Percentiles rank a stretch among this genome's conserved stretches.
Conservation (phyloP, 2,329 filamentous ascomycete genomes). For the Venturia effusa region DNA sequence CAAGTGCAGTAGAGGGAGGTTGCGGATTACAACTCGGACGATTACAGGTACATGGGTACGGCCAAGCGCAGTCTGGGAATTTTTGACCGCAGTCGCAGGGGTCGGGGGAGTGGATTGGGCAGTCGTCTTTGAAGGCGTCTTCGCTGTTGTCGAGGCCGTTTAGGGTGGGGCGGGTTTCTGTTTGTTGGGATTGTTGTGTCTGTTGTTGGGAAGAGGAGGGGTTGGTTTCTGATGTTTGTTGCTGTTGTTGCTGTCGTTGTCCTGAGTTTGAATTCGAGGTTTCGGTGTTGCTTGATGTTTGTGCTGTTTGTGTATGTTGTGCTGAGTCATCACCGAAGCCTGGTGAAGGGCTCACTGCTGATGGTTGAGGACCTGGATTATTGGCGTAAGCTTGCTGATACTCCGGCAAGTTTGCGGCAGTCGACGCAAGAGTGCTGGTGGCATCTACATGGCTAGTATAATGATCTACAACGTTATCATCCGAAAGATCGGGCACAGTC, state of each 20-base stretch:
- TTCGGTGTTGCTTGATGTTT: not conserved
- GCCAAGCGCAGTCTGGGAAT: not conserved
- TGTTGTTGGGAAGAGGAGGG: not conserved
- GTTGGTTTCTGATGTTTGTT: not conserved
- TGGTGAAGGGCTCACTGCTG: not conserved
- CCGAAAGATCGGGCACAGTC: not conserved
- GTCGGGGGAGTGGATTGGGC: not conserved
- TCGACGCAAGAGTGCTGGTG: not conserved
- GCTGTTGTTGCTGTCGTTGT: not conserved
- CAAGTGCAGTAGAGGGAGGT: not conserved
- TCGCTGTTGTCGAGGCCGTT: not conserved
- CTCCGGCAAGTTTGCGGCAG: not conserved
- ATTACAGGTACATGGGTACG: not conserved
- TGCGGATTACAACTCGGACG: not conserved
- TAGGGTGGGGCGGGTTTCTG: not conserved
- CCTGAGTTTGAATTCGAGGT: not conserved
- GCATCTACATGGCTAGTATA: not conserved
- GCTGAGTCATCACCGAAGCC: not conserved
- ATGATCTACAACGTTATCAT: not conserved
- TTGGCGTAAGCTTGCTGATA: not conserved
- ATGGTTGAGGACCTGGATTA: not conserved
- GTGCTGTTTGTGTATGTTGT: not conserved
- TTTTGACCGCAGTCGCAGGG: not conserved
- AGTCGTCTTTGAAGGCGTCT: not conserved
- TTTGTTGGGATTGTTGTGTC: not conserved